A percentile compares a stretch with the other conserved stretches of the same genome.
Conservation (phyloP, 2,329 filamentous ascomycete genomes). For the Penicillium fuscoglaucum region DNA sequence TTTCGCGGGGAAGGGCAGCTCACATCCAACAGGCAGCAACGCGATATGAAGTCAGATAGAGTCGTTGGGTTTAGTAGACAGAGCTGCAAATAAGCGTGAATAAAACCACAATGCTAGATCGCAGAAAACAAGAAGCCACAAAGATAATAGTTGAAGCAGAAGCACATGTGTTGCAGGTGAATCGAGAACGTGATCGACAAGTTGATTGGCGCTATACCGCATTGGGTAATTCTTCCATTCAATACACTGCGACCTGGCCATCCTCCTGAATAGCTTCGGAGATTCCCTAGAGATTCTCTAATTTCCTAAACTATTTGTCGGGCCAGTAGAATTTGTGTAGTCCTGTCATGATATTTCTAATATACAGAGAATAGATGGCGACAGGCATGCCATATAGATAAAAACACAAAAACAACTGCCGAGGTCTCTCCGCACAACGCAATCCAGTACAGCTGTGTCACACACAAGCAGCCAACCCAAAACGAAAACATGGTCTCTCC, state of each 20-base stretch:
- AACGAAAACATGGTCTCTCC: neutral
- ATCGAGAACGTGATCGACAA: constrained; percentile 32
- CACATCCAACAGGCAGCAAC: constrained; percentile 31
- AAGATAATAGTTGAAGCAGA: constrained; percentile 12
- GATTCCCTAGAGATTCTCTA: neutral
- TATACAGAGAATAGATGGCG: constrained; percentile 25
- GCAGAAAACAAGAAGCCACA: constrained; percentile 10
- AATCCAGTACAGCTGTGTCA: constrained; percentile 3
- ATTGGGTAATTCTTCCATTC: constrained; percentile 23
- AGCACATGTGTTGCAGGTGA: constrained; percentile 15
- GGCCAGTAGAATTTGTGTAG: neutral
- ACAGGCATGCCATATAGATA: constrained; percentile 12
- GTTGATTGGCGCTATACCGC: constrained; percentile 34
- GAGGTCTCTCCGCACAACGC: constrained; percentile 1
- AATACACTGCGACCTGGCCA: neutral
- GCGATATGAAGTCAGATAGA: constrained; percentile 5
- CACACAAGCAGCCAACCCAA: constrained; percentile 1
- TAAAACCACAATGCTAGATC: constrained; percentile 9
- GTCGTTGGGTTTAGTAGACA: neutral
- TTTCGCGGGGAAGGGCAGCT: constrained; percentile 34
- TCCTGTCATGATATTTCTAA: constrained; percentile 16
- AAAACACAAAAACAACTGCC: constrained; percentile 3
- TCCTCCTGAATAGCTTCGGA: neutral
- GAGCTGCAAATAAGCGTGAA: constrained; percentile 1
- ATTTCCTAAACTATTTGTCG: no score